Evolutionary conservation across 495 filamentous ascomycete genomes (phyloP), one percentile per base, ranked within the genome.

Genomic region (Neurospora tetraspora): DNA sequence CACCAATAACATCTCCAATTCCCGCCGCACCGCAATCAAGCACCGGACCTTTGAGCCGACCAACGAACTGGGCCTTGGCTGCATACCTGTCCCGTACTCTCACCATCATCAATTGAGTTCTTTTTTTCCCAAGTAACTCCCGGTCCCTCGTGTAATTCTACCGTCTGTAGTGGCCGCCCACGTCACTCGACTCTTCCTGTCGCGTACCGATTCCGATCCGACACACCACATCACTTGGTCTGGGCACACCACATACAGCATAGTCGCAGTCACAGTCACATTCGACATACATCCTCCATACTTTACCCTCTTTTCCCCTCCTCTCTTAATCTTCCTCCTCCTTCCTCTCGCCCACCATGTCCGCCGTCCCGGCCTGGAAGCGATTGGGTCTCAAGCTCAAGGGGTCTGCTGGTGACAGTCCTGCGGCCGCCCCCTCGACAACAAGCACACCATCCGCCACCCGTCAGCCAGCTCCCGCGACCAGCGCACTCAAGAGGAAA

Each of bases 301-400:
- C 4, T 68, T 9, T 43, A 70, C 61, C 74, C 72, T 74, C 70
- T 72, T 69, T 42, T 39, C n/a, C 31, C 53, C 42, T 71, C 68
- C 39, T 37, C 27, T 47, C 45, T 40, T 69, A 34, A 43, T 73
- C 80, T 47, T 82, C 81, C 79, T 81, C 78, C 76, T 78, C 79
- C 75, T 65, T 65, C 53, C 12, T 34, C 6, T 34, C 27, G 53
- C 53, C 53, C 53, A 65, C 34, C 53, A 65, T 65, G 53, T 65
- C 53, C 53, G 80, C 82, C 76, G 84, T 92, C 68, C 91, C 91
- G 23, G 90, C 91, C 71, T 93, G 90, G 91, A 93, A 93, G 81
- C 87, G 90, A 83, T 82, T 93, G 78, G 92, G 90, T 69, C 83
- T 92, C 78, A 91, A 92, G 85, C 86, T 91, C 80, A 94, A 93